Evolutionary conservation across 176 grass and related monocot genomes (phyloP).

Genomic region (Carex littledalei): DNA sequence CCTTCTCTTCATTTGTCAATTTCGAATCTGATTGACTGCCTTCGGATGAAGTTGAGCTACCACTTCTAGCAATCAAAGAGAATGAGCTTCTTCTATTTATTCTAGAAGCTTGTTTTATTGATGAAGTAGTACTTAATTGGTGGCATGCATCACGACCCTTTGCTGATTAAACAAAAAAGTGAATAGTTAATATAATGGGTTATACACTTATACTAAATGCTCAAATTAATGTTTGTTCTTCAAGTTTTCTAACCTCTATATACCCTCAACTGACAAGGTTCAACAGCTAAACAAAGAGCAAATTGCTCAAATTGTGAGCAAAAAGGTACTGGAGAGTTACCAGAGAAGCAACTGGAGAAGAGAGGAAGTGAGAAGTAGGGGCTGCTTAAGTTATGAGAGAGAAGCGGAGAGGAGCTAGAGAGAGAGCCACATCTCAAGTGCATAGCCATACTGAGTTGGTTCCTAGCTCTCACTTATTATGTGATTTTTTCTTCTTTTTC

Average conservation of each 20-base stretch:
- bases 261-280: neutral
- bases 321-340: neutral
- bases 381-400: neutral
- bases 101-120: constrained; percentile 12
- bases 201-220: neutral
- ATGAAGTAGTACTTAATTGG: constrained; percentile 11
- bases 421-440: neutral
- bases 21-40: constrained; percentile 36
- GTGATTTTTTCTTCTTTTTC: neutral
- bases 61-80: constrained; percentile 24
- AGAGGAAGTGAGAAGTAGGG: constrained; percentile 20
- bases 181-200: neutral
- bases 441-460: constrained; percentile 12
- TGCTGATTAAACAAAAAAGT: neutral
- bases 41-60: constrained; percentile 33
- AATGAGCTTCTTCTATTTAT: constrained; percentile 30
- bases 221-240: constrained; percentile 30
- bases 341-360: constrained; percentile 12
- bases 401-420: constrained; percentile 15
- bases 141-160: constrained; percentile 1
- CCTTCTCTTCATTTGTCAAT: constrained; percentile 46
- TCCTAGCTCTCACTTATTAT: neutral
- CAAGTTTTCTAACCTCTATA: constrained; percentile 20
- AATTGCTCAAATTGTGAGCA: neutral
- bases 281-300: constrained; percentile 2